phyloP scores from a whole-genome alignment of 176 grass and related monocot genomes.

The Tuctoria greenei region DNA sequence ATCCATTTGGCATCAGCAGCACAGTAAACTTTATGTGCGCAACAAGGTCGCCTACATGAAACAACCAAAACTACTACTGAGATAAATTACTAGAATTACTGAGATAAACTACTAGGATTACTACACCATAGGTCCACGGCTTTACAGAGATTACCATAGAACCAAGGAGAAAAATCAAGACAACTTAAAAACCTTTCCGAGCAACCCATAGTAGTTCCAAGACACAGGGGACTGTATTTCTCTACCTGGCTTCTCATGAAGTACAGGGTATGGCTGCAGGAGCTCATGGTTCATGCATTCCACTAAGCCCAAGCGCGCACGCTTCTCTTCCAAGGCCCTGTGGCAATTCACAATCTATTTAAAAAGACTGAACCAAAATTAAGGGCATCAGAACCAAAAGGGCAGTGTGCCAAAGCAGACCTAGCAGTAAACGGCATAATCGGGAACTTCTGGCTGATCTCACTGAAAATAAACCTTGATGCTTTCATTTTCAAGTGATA shows the following conservation, averaged over 20 bases:
- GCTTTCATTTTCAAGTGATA: conserved; percentile 99
- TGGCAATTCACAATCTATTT: conserved; percentile 2
- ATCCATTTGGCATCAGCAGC: conserved; percentile 89
- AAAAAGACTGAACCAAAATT: neutral
- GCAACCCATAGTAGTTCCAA: neutral
- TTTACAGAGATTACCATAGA: neutral
- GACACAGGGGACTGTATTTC: neutral
- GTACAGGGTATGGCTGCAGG: conserved; percentile 95
- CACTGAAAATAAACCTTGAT: conserved; percentile 97
- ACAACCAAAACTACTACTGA: conserved; percentile 9
- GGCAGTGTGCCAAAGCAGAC: conserved; percentile 28
- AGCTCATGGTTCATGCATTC: conserved; percentile 99
- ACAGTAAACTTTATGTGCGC: conserved; percentile 98
- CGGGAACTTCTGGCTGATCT: conserved; percentile 97
- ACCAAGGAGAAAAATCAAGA: neutral
- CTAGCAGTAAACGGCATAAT: conserved; percentile 98
- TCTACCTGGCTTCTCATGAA: conserved; percentile 95
- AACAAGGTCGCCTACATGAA: conserved; percentile 77
- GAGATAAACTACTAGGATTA: neutral
- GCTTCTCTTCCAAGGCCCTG: conserved; percentile 98
- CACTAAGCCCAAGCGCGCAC: conserved; percentile 82
- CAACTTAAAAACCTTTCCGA: neutral
- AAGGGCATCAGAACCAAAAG: neutral
- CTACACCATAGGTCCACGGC: neutral
- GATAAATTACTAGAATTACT: too few relatives aligned